Conservation (phyloP, 2,329 filamentous ascomycete species). For the Colletotrichum kahawae region DNA sequence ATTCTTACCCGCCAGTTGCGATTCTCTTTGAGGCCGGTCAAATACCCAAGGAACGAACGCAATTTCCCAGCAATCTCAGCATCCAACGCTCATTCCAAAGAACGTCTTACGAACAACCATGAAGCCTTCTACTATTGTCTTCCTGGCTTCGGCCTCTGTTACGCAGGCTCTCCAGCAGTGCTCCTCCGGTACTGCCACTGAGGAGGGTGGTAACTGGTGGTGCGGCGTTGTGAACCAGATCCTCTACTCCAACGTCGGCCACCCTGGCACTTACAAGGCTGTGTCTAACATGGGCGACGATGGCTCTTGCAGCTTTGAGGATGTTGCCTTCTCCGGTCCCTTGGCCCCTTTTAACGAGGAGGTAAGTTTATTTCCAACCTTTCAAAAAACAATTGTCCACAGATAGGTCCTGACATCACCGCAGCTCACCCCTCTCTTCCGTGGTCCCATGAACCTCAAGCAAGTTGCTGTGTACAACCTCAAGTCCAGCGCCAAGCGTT, state of each 20-base stretch:
- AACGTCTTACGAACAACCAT: slow-evolving; percentile 25
- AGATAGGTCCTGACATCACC: neutral
- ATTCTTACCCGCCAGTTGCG: neutral
- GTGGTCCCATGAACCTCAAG: slow-evolving; percentile 71
- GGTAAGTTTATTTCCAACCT: slow-evolving; percentile 49
- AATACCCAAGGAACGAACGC: neutral
- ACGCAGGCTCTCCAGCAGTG: slow-evolving; percentile 40
- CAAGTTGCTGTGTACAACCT: slow-evolving; percentile 73
- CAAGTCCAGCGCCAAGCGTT: slow-evolving; percentile 36
- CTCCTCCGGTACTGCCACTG: slow-evolving; percentile 31
- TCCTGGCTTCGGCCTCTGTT: slow-evolving; percentile 34
- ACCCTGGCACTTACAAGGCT: slow-evolving; percentile 66
- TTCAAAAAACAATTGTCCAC: neutral
- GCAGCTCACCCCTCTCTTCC: slow-evolving; percentile 74
- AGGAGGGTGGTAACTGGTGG: slow-evolving; percentile 66
- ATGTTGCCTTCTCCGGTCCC: slow-evolving; percentile 61
- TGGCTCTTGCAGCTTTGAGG: slow-evolving; percentile 58
- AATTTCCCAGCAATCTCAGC: slow-evolving; percentile 1
- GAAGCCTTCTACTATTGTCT: slow-evolving; percentile 32
- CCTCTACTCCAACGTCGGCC: slow-evolving; percentile 64
- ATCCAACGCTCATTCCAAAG: neutral
- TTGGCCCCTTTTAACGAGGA: slow-evolving; percentile 74
- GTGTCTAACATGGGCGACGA: slow-evolving; percentile 64
- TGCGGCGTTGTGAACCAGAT: slow-evolving; percentile 70
- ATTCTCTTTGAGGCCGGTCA: slow-evolving; percentile 9